Evolutionary conservation across 768 basidiomycete genomes (phyloP), one percentile per base, ranked within the genome.

Genomic region (Amyloporia xantha): DNA sequence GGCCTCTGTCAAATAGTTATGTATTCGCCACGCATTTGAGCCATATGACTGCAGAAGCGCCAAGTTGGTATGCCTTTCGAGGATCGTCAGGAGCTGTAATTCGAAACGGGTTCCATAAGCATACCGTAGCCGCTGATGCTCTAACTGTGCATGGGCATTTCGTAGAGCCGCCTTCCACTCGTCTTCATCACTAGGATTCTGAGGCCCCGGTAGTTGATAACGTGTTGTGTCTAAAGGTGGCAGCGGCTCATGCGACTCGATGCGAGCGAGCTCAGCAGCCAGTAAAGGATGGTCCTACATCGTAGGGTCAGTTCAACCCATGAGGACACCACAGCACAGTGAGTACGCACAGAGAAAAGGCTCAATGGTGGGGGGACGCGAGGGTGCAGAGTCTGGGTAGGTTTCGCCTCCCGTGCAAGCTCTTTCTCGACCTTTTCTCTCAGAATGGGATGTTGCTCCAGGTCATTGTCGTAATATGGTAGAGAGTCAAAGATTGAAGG

Each of bases 391-490:
- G 66, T 64, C 15, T 58, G 51, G 9, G 78, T 69, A 54, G 78
- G 81, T 54, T 63, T 63, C 13, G 77, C 74, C 62, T 90, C 82
- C n/a, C 77, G 75, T 23, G 82, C 82, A 35, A 92, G 67, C 62
- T 91, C 90, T 54, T 72, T 72, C 48, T 88, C 85, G 13, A 91
- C 90, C 62, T 82, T 84, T 61, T 82, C 77, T 62, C 77, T 81
- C 33, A 92, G 71, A 33, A 74, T 59, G 1, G 90, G 88, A 51
- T 76, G 79, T 48, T 77, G 77, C 52, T 91, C 86, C 44, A 94
- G 75, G 63, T 96, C 91, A 63, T 92, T 89, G 71, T 97, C 93
- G 61, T 90, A 92, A 69, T 96, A 97, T 15, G 93, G 93, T 54
- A 96, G 74, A 21, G 91, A 87, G 66, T 96, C 92, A 57, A 91